Conservation (phyloP, 2,329 filamentous ascomycete species). For the Colletotrichum tanaceti region DNA sequence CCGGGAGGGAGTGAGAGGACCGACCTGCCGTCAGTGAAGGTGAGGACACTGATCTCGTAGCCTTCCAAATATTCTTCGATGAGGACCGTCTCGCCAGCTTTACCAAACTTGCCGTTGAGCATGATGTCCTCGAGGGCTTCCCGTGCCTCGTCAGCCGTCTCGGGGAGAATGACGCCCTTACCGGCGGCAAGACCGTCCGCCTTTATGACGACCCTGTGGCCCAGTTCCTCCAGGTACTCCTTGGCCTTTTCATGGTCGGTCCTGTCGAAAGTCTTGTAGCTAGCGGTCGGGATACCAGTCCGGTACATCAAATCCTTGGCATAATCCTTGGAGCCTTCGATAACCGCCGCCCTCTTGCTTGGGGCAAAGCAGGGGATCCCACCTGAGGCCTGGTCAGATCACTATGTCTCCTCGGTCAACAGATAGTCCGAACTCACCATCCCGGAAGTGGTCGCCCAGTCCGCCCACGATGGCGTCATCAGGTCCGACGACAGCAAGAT, state of each 20-base stretch:
- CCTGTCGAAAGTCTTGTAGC: conserved; percentile 84
- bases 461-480: conserved; percentile 95
- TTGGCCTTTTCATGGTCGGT: conserved; percentile 75
- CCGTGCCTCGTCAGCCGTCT: conserved; percentile 84
- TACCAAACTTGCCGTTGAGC: conserved; percentile 86
- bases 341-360: conserved; percentile 81
- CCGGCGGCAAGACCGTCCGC: conserved; percentile 91
- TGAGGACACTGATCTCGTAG: conserved; percentile 91
- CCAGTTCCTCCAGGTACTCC: conserved; percentile 77
- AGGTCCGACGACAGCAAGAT: conserved; percentile 89
- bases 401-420: not conserved
- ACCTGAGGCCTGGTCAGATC: conserved; percentile 49
- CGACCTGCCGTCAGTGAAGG: conserved; percentile 89
- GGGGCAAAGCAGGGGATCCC: conserved; percentile 89
- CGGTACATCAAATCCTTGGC: conserved; percentile 98
- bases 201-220: conserved; percentile 89
- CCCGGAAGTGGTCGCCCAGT: conserved; percentile 83
- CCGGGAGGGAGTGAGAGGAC: conserved; percentile 88
- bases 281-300: conserved; percentile 89
- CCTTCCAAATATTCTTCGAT: conserved; percentile 94
- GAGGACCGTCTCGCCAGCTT: conserved; percentile 89
- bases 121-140: conserved; percentile 89
- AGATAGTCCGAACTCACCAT: conserved; percentile 35
- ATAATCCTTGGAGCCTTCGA: conserved; percentile 98
- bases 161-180: conserved; percentile 93